These are phyloP conservation scores for Marasmius oreades DNA, from an alignment of 1,284 basidiomycete species.

Conservation along the genomic window DNA sequence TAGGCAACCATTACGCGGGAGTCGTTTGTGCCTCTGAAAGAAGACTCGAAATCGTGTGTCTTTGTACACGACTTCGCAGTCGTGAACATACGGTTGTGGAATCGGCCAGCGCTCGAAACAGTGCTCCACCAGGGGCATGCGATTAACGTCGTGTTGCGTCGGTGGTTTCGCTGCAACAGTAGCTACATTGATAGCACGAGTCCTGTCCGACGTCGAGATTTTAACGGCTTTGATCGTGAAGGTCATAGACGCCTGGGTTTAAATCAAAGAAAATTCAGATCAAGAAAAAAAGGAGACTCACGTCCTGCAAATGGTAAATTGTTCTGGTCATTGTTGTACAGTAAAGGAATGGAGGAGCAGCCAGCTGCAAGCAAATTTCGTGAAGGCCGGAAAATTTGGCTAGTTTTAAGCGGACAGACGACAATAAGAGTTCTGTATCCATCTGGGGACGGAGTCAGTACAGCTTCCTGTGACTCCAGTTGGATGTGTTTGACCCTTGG, in stretches of 20 bases:
- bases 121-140: slow-evolving; percentile 4
- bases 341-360: too few species aligned
- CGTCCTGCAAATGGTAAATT: neutral
- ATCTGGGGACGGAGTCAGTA: too few species aligned
- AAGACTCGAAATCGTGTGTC: neutral
- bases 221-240: neutral
- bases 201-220: neutral
- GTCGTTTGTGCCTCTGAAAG: slow-evolving; percentile 1
- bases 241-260: neutral
- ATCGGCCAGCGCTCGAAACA: neutral
- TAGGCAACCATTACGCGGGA: slow-evolving; percentile 2
- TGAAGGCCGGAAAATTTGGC: too few species aligned
- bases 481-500: too few species aligned
- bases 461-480: too few species aligned
- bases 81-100: slow-evolving; percentile 8
- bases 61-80: slow-evolving; percentile 1
- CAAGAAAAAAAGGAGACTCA: neutral
- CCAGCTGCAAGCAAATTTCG: too few species aligned
- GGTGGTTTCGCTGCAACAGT: neutral
- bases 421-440: too few species aligned
- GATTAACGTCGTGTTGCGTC: neutral
- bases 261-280: neutral
- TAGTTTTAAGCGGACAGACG: too few species aligned
- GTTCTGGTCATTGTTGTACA: too few species aligned
- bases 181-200: neutral